Base-by-base conservation (phyloP, 2,329 filamentous ascomycete species). In the Teratosphaeria zuluensis region DNA sequence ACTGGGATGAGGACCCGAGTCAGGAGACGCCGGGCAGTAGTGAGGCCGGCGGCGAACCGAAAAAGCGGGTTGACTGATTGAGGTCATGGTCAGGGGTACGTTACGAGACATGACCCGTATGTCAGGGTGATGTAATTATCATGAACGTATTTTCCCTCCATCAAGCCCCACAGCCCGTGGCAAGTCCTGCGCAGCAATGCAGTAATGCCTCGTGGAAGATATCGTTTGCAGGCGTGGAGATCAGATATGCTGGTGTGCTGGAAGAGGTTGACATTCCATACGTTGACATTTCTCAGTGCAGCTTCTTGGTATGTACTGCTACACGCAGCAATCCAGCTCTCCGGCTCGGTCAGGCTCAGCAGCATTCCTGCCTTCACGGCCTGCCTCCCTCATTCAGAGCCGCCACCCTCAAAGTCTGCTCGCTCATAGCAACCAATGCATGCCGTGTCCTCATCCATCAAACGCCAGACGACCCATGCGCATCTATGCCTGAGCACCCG, bases 1-100 rank as follows among this genome's bases (percentile, higher is more conserved):
- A 48, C 24, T 87, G 84, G 84, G 84, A 87, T 56, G 81, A 82
- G 1, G 83, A 84, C 3, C 28, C 56, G 32, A 57, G 62, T 60
- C n/a, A 61, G 66, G 6, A 73, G 68, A 56, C 61, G 8, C 56
- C 56, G 28, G 64, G 60, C 16, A 63, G 58, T 16, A 59, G 62
- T 48, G 54, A 53, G 56, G 68, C 68, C 21, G 69, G 68, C 51
- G 64, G 61, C 19, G 64, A 60, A 16, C 9, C 28, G 42, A 76
- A 76, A 70, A 77, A 76, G 65, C 69, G 76, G 53, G 69, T 66
- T 60, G 75, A 78, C 63, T 78, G 65, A 74, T 35, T 48, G 30
- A 8, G 42, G 42, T 48, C 35, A 48, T 48, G 42, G 19, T 48
- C 42, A 48, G n/a, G 42, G n/a, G 16, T 48, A 21, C 9, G 24